Percentiles rank a stretch among this genome's conserved stretches.
phyloP scores from a whole-genome alignment of 192 early-diverging fungal genomes.

The Backusella westeae region DNA sequence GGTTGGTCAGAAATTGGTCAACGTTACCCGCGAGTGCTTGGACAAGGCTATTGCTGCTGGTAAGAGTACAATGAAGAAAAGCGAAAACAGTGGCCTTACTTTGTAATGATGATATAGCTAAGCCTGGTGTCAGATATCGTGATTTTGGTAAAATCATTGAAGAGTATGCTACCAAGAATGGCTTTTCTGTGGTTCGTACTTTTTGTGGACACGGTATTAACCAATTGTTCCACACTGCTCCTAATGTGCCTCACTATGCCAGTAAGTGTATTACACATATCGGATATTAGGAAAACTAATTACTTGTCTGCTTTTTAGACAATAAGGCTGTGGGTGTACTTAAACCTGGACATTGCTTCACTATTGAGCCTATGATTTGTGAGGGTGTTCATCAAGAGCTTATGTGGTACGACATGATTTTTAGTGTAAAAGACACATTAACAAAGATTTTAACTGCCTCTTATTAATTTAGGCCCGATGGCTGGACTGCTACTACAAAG shows the following conservation, averaged over 20 bases:
- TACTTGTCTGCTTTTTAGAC: conserved; percentile 27
- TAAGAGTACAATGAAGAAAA: conserved; percentile 32
- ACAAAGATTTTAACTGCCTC: conserved; percentile 12
- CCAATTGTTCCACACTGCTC: conserved; percentile 85
- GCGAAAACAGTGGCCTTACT: neutral
- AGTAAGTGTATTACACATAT: conserved; percentile 36
- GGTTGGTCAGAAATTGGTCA: conserved; percentile 68
- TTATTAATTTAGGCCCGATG: conserved; percentile 51
- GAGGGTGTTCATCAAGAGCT: conserved; percentile 73
- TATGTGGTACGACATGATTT: conserved; percentile 45
- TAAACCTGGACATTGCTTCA: conserved; percentile 95
- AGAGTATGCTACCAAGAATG: conserved; percentile 76
- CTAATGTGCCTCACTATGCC: conserved; percentile 93
- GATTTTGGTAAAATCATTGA: conserved; percentile 92
- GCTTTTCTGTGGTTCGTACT: conserved; percentile 89
- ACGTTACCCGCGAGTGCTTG: conserved; percentile 82
- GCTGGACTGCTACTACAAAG: conserved; percentile 86
- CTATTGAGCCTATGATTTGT: conserved; percentile 99
- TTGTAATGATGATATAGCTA: conserved; percentile 51
- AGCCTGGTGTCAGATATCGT: conserved; percentile 89
- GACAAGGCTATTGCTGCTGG: conserved; percentile 89
- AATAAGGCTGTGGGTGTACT: conserved; percentile 96
- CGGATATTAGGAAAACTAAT: neutral
- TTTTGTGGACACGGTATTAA: conserved; percentile 94
- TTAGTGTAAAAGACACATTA: neutral